These are phyloP conservation scores for Nicotiana knightiana DNA, from an alignment of 257 asterid species.

Conservation along the genomic window DNA sequence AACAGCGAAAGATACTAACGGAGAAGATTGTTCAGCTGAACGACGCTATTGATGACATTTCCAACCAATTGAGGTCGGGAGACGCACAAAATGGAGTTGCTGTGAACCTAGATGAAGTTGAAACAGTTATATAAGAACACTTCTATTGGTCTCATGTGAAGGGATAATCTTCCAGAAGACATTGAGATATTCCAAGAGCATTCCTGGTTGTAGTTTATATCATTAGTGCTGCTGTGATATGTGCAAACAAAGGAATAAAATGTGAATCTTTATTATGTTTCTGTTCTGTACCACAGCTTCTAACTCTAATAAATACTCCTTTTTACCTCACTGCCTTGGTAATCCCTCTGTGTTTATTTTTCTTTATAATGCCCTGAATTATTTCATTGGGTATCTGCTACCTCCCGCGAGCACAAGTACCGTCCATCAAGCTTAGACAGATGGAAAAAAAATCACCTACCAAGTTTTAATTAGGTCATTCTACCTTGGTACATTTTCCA, in stretches of 20 bases:
- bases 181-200: neutral
- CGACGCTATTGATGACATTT: constrained; percentile 34
- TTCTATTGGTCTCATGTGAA: neutral
- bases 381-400: neutral
- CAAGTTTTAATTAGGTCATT: too few relatives aligned
- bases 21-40: constrained; percentile 41
- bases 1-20: constrained; percentile 29
- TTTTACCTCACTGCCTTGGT: neutral
- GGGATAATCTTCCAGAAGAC: neutral
- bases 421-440: too few relatives aligned
- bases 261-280: neutral
- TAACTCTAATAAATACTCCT: neutral
- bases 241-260: neutral
- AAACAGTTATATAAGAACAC: constrained; percentile 26
- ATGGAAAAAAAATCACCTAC: too few relatives aligned
- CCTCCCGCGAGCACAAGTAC: neutral
- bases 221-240: neutral
- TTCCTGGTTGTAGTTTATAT: neutral
- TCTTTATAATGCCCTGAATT: too few relatives aligned
- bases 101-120: constrained; percentile 26
- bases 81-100: constrained; percentile 31
- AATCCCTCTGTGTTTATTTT: neutral
- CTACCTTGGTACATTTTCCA: too few relatives aligned
- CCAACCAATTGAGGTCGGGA: constrained; percentile 30
- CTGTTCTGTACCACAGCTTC: neutral